Base-by-base conservation (phyloP, 345 rosid species). In the Punica granatum region DNA sequence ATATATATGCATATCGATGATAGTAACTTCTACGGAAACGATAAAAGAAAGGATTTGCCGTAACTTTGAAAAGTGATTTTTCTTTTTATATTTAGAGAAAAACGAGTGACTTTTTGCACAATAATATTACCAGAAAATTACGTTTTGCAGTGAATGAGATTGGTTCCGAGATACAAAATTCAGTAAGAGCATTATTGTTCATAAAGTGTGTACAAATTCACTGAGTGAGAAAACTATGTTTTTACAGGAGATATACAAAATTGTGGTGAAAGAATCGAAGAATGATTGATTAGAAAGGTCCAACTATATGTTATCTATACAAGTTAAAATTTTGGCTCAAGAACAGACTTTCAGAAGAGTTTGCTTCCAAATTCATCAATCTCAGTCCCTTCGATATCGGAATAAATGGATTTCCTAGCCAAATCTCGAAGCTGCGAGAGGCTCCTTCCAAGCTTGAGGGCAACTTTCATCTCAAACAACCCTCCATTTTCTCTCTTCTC, bases 371-470 rank as follows among this genome's bases (percentile, higher is more conserved):
- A 82, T 62, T 82, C 86, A 42, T 79, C 74, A 6, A 76, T 2
- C 46, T 60, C 36, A 1, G 31, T 49, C 31, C 77, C 79, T 13
- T 70, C 28, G 19, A 39, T 0, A 16, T 41, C 32, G 60, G 78
- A 74, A 28, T 13, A 36, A 1, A 66, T 41, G 0, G 85, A 72
- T 68, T 69, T 79, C 44, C 65, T 31, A 2, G 83, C 84, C 32
- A 83, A 69, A 68, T 69, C 75, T 68, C 74, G 68, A 1, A 83
- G 79, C 67, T 83, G 77, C 3, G 87, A 75, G 58, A 73, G 65
- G 79, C 83, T 83, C 66, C 88, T 73, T 39, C 88, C 88, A 6
- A 84, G 70, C 60, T 77, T 62, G 21, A 84, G 66, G 7, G 77
- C 83, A 56, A 84, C 71, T 31, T 75, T 78, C 76, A 61, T 71